Evolutionary conservation across 257 asterid genomes (phyloP), one percentile per base, ranked within the genome.

Genomic region (Prunella vulgaris): DNA sequence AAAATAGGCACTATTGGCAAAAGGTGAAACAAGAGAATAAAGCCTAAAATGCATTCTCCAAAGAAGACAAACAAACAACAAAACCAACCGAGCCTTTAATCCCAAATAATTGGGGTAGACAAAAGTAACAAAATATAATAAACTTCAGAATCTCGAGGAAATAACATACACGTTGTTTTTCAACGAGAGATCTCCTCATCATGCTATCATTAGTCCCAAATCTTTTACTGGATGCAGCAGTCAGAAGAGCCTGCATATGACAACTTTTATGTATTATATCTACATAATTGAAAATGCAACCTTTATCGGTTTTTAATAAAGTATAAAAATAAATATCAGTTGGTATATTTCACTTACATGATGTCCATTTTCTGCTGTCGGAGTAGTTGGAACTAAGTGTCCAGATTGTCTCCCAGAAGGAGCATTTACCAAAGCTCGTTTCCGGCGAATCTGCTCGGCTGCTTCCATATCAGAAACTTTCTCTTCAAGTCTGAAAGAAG

Each of bases 111-210:
- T 25, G 28, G 28, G 28, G 28, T 25, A 25, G 1, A 25, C 42
- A 42, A 57, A 18, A 28, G 14, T 20, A 56, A 15, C 53, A 68
- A 57, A n/a, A 59, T 17, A 57, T 35, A 17, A 20, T 15, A 35
- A 46, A 70, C 33, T 49, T 57, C 5, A 37, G 48, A 25, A 15
- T 25, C 30, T 78, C 17, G 14, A 24, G 60, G 73, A 66, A 46
- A 40, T 37, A 28, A 67, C 93, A 64, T 85, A 91, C 97, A 35
- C 94, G 89, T 65, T 87, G 97, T 74, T 81, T 87, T 67, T 88
- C 97, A 18, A 87, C 69, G 15, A 32, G 51, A 67, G 97, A 90
- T 85, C 78, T 85, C 66, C 96, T 78, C 85, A 90, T 13, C 65
- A 46, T 64, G 72, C 73, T 71, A 70, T 81, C 83, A 17, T 92